phyloP scores from a whole-genome alignment of 2,329 filamentous ascomycete species.

The Penicillium sp. region DNA sequence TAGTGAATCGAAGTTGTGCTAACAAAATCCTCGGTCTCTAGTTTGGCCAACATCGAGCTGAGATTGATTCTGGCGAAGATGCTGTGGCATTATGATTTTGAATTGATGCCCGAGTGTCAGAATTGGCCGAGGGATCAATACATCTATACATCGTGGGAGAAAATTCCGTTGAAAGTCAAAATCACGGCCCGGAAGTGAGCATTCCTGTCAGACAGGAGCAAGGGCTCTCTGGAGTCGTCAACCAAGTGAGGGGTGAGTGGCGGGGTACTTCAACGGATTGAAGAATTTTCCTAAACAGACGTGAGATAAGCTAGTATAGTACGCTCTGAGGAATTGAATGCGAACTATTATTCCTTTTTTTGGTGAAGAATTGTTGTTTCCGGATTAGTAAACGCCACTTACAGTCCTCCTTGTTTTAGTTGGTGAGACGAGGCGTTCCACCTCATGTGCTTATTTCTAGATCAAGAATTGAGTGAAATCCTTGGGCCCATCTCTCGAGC shows the following conservation, averaged over 20 bases:
- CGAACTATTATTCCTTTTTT: not conserved
- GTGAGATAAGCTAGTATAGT: not conserved
- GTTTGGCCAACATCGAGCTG: constrained; percentile 13
- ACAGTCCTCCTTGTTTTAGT: not conserved
- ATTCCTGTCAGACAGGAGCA: not conserved
- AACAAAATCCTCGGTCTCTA: not conserved
- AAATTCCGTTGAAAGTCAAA: constrained; percentile 9
- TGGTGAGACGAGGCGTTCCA: not conserved
- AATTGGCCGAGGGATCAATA: constrained; percentile 11
- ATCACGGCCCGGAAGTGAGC: constrained; percentile 6
- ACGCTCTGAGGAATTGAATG: not conserved
- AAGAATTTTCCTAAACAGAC: not conserved
- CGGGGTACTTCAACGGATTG: not conserved
- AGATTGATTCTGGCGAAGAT: constrained; percentile 13
- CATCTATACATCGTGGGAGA: constrained; percentile 13
- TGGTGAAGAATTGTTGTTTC: not conserved
- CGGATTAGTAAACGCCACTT: not conserved
- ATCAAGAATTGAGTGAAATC: not conserved
- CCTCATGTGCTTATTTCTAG: not conserved
- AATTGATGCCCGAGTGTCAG: constrained; percentile 7
- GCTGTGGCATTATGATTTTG: constrained; percentile 9
- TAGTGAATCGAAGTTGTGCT: not conserved
- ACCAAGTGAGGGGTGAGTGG: not conserved
- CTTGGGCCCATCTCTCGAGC: not conserved
- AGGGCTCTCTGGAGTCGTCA: not conserved